These are phyloP conservation scores for Astrephomene gubernaculifera DNA, from an alignment of 139 green algal genomes.

Conservation along the genomic window DNA sequence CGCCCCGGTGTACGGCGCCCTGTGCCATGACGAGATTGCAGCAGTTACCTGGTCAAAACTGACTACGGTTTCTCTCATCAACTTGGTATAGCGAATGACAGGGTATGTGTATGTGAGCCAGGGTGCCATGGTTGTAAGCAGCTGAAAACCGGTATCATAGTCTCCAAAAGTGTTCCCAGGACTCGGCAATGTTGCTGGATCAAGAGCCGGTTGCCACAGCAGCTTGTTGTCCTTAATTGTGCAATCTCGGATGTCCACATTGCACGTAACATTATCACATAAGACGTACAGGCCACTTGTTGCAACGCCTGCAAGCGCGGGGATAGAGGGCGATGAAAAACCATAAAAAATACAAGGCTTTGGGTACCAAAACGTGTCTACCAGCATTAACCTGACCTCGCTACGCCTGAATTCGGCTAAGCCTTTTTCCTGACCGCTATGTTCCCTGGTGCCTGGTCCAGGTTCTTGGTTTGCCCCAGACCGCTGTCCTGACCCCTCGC, in stretches of 20 bases:
- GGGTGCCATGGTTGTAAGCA: background rate
- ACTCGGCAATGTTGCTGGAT: background rate
- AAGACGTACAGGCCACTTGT: background rate
- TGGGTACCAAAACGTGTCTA: background rate
- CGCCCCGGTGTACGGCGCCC: too few species aligned
- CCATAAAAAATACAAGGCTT: background rate
- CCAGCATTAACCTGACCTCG: background rate
- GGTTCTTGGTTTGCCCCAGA: background rate
- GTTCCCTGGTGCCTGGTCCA: background rate
- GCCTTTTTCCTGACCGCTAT: background rate
- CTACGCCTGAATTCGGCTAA: background rate
- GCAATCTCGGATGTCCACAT: background rate
- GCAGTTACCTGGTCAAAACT: too few species aligned
- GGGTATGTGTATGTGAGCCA: constrained; percentile 5
- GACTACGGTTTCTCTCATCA: too few species aligned
- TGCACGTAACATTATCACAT: background rate
- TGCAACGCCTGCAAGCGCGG: background rate
- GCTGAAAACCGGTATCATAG: background rate
- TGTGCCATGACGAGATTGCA: too few species aligned
- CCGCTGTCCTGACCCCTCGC: too few species aligned
- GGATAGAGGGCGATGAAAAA: background rate
- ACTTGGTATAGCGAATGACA: background rate
- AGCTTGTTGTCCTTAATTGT: background rate
- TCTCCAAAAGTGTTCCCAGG: background rate
- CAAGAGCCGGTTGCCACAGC: background rate